phyloP scores from a whole-genome alignment of 73 alveolate genomes.

The Tetrahymena malaccensis region DNA sequence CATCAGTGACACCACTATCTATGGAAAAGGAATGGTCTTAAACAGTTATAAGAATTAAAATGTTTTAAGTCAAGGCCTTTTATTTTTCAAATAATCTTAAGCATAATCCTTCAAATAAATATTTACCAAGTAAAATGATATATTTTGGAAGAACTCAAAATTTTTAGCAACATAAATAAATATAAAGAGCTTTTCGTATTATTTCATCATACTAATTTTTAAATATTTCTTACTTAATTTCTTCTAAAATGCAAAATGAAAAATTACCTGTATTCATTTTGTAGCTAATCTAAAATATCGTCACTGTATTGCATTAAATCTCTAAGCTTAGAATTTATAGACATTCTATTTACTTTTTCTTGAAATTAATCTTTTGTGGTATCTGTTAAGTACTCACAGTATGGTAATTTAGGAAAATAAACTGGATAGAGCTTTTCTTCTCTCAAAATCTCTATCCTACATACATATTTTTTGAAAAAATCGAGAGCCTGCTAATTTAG shows the following conservation, averaged over 20 bases:
- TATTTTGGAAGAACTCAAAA: neutral
- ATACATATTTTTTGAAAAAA: neutral
- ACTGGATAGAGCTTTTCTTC: neutral
- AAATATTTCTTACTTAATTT: neutral
- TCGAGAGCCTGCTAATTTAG: neutral
- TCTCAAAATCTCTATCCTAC: neutral
- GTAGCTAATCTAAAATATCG: neutral
- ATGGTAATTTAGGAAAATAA: neutral
- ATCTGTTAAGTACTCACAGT: neutral
- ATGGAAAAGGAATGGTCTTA: neutral
- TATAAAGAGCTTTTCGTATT: neutral
- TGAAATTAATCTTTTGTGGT: neutral
- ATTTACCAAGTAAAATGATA: neutral
- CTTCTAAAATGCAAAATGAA: neutral
- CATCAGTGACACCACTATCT: neutral
- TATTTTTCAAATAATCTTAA: neutral
- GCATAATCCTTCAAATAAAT: neutral
- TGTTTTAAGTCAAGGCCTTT: neutral
- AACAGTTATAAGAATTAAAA: neutral
- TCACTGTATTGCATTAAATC: neutral
- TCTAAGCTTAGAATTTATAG: neutral
- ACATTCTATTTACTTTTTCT: neutral
- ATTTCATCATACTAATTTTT: neutral
- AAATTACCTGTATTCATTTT: neutral
- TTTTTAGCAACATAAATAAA: neutral